Evolutionary conservation across 129 eudicot genomes (phyloP).

Genomic region (Dittrichia graveolens): DNA sequence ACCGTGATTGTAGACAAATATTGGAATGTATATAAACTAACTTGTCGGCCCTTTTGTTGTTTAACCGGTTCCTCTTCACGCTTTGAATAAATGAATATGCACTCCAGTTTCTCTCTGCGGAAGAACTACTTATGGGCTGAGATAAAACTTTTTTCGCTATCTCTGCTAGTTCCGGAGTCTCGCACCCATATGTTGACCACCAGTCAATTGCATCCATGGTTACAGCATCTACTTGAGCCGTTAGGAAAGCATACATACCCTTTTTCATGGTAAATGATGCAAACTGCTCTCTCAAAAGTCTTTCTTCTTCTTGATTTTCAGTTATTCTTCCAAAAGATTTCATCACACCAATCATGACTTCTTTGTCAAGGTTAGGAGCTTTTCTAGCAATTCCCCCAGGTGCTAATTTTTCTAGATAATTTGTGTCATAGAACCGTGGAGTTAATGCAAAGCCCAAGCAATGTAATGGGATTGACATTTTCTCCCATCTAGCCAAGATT

Average conservation of each 20-base stretch:
- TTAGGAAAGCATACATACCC: background rate
- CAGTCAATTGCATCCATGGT: background rate
- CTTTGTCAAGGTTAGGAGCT: constrained; percentile 1
- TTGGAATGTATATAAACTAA: background rate
- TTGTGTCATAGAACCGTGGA: background rate
- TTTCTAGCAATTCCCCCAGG: constrained; percentile 2
- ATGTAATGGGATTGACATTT: constrained; percentile 7
- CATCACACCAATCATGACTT: background rate
- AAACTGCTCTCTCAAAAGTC: background rate
- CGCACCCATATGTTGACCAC: background rate
- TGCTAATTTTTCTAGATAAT: background rate
- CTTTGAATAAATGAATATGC: too few relatives aligned
- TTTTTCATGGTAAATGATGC: background rate
- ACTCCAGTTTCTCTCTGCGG: too few relatives aligned
- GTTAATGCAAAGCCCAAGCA: background rate
- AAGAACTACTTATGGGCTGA: too few relatives aligned
- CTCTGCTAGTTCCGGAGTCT: background rate
- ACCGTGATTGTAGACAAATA: background rate
- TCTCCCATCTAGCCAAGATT: background rate
- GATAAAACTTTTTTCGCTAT: too few relatives aligned
- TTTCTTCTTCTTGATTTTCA: background rate
- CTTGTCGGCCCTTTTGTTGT: background rate
- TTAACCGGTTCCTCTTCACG: too few relatives aligned
- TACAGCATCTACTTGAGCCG: background rate
- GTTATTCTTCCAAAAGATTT: background rate